Percentiles rank a stretch among this genome's conserved stretches.
Conservation (phyloP, 2,329 filamentous ascomycete species). For the Phaeosphaeria sp. region DNA sequence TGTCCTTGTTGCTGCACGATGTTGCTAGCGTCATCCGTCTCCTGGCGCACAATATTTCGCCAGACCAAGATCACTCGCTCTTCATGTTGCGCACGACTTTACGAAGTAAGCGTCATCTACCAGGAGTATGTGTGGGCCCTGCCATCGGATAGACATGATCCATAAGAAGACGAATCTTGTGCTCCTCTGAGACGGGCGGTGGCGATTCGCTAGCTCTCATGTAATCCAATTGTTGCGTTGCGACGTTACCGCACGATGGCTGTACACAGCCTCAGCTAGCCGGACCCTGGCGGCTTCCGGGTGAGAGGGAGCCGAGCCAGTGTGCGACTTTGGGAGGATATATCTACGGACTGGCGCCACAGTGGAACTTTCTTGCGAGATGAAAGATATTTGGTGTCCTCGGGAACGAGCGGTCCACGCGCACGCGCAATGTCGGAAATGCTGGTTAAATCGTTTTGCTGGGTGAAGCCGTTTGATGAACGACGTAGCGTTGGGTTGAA, state of each 20-base stretch:
- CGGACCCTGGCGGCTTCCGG: constrained; percentile 2
- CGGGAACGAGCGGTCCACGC: neutral
- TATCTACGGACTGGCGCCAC: neutral
- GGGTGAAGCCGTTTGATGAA: neutral
- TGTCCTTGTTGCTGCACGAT: neutral
- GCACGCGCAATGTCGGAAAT: neutral
- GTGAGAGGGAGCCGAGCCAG: neutral
- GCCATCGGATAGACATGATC: neutral
- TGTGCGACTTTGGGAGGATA: neutral
- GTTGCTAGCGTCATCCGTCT: neutral
- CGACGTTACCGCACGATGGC: constrained; percentile 1
- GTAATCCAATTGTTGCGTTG: neutral
- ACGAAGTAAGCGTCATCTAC: neutral
- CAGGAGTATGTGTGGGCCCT: neutral
- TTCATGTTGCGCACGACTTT: neutral
- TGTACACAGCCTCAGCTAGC: constrained; percentile 5
- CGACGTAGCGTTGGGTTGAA: constrained; percentile 1
- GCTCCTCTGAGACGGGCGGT: neutral
- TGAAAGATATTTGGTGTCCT: neutral
- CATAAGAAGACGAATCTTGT: neutral
- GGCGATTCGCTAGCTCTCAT: neutral
- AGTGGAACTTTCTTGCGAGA: neutral
- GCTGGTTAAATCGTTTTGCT: neutral
- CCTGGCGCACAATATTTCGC: neutral
- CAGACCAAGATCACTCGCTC: too few relatives aligned